phyloP scores from a whole-genome alignment of 805 yeast genomes.

The Suhomyces sp. region DNA sequence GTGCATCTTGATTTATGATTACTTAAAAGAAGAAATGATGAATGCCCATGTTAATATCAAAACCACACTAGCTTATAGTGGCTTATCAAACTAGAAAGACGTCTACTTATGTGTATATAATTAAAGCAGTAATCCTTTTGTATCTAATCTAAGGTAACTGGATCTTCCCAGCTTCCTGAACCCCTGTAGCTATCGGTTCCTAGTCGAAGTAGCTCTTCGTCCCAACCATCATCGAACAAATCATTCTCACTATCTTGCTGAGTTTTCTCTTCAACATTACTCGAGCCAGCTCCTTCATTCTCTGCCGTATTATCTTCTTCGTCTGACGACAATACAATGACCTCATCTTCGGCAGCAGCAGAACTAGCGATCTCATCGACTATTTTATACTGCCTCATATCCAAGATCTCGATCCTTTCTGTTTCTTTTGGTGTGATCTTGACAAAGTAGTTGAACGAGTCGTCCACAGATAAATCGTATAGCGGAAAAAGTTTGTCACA shows the following conservation, averaged over 20 bases:
- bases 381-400: conserved; percentile 31
- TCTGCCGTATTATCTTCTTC: conserved; percentile 17
- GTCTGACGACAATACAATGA: conserved; percentile 33
- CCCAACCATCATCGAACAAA: conserved; percentile 29
- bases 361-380: conserved; percentile 23
- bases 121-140: too few species aligned
- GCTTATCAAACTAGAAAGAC: too few species aligned
- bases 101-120: too few species aligned
- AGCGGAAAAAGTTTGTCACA: conserved; percentile 36
- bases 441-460: conserved; percentile 40
- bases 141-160: conserved; percentile 35
- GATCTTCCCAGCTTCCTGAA: conserved; percentile 39
- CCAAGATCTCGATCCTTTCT: conserved; percentile 34
- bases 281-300: neutral
- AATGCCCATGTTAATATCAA: too few species aligned
- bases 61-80: too few species aligned
- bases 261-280: neutral
- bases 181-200: conserved; percentile 15
- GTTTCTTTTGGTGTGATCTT: conserved; percentile 35
- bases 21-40: too few species aligned
- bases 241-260: conserved; percentile 12
- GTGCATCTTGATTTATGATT: too few species aligned
- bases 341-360: conserved; percentile 14
- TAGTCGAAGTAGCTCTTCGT: conserved; percentile 24
- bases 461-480: conserved; percentile 34